phyloP scores from a whole-genome alignment of 2,329 filamentous ascomycete species.

The Aspergillus tubingensis region DNA sequence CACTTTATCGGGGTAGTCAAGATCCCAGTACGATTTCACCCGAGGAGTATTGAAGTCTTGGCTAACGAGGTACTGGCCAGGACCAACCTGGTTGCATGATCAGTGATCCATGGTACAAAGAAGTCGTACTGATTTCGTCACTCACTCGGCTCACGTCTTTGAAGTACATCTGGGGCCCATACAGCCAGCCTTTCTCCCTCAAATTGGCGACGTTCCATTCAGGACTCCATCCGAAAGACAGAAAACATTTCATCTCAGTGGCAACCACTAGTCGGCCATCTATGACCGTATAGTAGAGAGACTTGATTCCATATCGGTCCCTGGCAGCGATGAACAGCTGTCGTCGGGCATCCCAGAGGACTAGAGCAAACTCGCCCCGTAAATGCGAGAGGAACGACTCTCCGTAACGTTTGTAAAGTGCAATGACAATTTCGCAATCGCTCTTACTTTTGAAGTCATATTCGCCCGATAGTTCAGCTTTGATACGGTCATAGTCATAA shows the following conservation, averaged over 20 bases:
- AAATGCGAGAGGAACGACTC: constrained; percentile 49
- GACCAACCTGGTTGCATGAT: constrained; percentile 37
- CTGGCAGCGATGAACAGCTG: constrained; percentile 51
- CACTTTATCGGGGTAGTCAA: constrained; percentile 56
- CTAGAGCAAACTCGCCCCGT: constrained; percentile 58
- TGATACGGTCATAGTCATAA: constrained; percentile 55
- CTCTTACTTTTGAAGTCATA: constrained; percentile 51
- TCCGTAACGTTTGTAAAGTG: constrained; percentile 55
- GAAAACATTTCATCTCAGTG: constrained; percentile 58
- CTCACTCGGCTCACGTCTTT: constrained; percentile 49
- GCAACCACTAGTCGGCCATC: constrained; percentile 50
- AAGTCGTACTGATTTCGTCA: not conserved
- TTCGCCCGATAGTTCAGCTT: constrained; percentile 38
- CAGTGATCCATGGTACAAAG: not conserved
- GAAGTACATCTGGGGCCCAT: constrained; percentile 53
- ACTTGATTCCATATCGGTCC: constrained; percentile 61
- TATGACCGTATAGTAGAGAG: constrained; percentile 54
- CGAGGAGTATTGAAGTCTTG: constrained; percentile 41
- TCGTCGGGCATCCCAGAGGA: constrained; percentile 52
- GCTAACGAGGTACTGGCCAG: constrained; percentile 49
- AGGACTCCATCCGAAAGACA: constrained; percentile 53
- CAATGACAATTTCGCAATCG: constrained; percentile 57
- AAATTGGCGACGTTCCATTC: constrained; percentile 57
- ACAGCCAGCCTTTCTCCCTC: constrained; percentile 46
- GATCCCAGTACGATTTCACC: constrained; percentile 55